Base-by-base conservation (phyloP, 306 rosid genomes). In the Fragaria vesca region DNA sequence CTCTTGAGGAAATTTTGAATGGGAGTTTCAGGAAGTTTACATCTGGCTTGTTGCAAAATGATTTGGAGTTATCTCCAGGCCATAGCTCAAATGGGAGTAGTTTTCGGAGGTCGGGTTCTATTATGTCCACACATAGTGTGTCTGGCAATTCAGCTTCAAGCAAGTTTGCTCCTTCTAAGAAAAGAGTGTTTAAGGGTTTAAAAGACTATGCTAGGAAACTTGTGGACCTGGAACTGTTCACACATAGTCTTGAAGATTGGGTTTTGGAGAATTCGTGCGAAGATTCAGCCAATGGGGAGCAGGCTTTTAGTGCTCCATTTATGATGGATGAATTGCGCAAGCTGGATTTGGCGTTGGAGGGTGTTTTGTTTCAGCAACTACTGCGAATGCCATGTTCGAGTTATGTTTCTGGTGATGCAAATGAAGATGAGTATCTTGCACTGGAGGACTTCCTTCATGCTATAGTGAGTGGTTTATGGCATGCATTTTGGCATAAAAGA, bases 311-410 rank as follows among this genome's bases (percentile, higher is more conserved):
- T 58, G 79, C 96, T 57, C 97, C 93, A 26, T 94, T 91, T 65
- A 73, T 87, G 17, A 84, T 84, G 8, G 96, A 89, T 42, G 98
- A 94, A 78, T 79, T 94, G 85, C 88, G 84, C 73, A 87, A 91
- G 84, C 91, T 94, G n/a, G 97, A 94, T 81, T 63, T 94, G 51
- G 98, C 98, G 46, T 75, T 94, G 70, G 98, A 94, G 79, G 97
- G 98, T 57, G 86, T 84, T 83, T 77, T 90, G 66, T 87, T 94
- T 81, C 97, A 94, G 86, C 98, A 94, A 80, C 91, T 94, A 9
- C 69, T 90, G 55, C 96, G 98, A 7, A 91, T 94, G 97, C 96
- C 94, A 52, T 75, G 81, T 72, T 83, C 81, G 24, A 81, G 83
- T 38, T 86, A 81, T 12, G 79, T 57, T 76, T 75, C 83, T 0